These are phyloP conservation scores for Myxozyma neglecta DNA, from an alignment of 805 yeast genomes.

Conservation along the genomic window DNA sequence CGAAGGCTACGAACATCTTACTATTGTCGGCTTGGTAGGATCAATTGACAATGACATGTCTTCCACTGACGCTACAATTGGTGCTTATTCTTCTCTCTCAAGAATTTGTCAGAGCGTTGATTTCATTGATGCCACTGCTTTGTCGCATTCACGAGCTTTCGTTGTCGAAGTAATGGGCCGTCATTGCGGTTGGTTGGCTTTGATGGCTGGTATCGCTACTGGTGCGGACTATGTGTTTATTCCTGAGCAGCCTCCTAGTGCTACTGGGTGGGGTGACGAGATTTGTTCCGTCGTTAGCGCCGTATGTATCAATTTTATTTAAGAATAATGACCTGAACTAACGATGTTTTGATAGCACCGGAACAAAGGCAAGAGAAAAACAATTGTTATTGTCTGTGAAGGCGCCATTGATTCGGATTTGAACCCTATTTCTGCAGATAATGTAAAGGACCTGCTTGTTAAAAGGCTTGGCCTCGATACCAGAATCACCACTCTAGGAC, in stretches of 20 bases:
- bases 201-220: conserved; percentile 96
- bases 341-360: conserved; percentile 59
- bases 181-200: conserved; percentile 98
- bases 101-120: conserved; percentile 93
- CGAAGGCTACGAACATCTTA: conserved; percentile 65
- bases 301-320: conserved; percentile 3
- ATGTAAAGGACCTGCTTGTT: conserved; percentile 79
- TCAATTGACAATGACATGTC: conserved; percentile 99
- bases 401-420: conserved; percentile 88
- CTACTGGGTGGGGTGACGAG: conserved; percentile 75
- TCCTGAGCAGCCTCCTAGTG: conserved; percentile 87
- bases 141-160: conserved; percentile 95
- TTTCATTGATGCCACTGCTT: conserved; percentile 96
- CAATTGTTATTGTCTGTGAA: conserved; percentile 96
- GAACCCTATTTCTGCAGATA: conserved; percentile 74
- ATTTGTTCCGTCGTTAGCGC: conserved; percentile 64
- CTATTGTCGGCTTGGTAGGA: conserved; percentile 92
- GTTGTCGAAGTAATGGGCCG: conserved; percentile 99
- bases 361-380: conserved; percentile 83
- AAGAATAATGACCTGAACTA: not conserved
- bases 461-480: conserved; percentile 83
- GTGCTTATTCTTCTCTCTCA: conserved; percentile 90
- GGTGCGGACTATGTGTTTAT: conserved; percentile 93
- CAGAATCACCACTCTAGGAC: conserved; percentile 92
- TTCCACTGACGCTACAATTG: conserved; percentile 92